Conservation (phyloP, 257 asterid species). For the Nemophila menziesii region DNA sequence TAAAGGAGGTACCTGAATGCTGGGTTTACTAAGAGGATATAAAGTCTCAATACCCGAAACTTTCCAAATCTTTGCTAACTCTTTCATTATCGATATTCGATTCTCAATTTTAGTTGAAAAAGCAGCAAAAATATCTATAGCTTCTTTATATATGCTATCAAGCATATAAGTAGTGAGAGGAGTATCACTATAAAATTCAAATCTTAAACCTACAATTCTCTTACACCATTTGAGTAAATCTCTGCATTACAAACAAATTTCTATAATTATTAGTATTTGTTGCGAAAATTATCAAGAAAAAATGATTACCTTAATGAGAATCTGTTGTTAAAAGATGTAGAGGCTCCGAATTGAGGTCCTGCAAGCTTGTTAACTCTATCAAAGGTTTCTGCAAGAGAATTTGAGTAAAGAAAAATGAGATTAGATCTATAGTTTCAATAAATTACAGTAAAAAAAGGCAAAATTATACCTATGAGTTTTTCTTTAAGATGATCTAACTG, state of each 20-base stretch:
- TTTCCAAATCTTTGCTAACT: constrained; percentile 57
- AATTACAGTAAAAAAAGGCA: background rate
- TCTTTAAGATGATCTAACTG: constrained; percentile 39
- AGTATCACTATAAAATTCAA: constrained; percentile 24
- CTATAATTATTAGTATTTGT: too few species aligned
- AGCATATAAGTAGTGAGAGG: constrained; percentile 35
- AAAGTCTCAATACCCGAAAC: constrained; percentile 39
- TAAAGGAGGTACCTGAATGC: constrained; percentile 44
- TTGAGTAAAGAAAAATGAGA: constrained; percentile 2
- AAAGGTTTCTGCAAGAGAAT: constrained; percentile 63
- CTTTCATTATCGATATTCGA: constrained; percentile 60
- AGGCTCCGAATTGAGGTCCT: constrained; percentile 32
- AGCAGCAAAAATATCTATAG: constrained; percentile 80
- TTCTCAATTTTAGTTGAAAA: constrained; percentile 52
- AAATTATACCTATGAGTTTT: constrained; percentile 47
- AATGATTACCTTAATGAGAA: constrained; percentile 59
- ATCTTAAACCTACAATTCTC: constrained; percentile 45
- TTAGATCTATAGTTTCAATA: constrained; percentile 4
- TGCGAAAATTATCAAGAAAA: constrained; percentile 7
- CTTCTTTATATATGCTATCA: constrained; percentile 65
- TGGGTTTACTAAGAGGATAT: constrained; percentile 65
- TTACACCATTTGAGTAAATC: constrained; percentile 91
- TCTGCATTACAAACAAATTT: constrained; percentile 29
- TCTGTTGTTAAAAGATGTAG: constrained; percentile 40
- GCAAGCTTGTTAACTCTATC: constrained; percentile 42